A percentile compares a stretch with the other conserved stretches of the same genome.
Conservation (phyloP, 2,329 filamentous ascomycete genomes). For the Rhinocladiella similis region DNA sequence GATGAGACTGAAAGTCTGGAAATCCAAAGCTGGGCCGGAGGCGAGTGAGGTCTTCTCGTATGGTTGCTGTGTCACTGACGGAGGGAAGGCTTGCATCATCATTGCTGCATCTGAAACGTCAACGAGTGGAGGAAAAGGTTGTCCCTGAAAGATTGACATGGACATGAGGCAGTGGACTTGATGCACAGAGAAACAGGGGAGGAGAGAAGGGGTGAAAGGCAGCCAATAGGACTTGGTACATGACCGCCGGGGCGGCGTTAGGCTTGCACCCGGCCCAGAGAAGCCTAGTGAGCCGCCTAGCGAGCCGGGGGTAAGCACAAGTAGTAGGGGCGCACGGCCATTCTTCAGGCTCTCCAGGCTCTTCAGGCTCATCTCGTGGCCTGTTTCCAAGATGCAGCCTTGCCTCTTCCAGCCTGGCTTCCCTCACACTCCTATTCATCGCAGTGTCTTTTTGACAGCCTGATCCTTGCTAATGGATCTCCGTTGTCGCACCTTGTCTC, state of each 20-base stretch:
- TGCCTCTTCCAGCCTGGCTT: slow-evolving; percentile 8
- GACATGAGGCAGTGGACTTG: neutral
- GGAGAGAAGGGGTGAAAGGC: neutral
- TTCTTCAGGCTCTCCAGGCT: no score
- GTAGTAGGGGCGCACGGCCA: neutral
- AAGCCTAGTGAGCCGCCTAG: no score
- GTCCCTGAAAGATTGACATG: slow-evolving; percentile 2
- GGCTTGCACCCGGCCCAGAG: neutral
- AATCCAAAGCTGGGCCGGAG: neutral
- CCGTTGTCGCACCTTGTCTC: slow-evolving; percentile 6
- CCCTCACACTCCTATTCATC: no score
- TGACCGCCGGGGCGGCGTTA: neutral
- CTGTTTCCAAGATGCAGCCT: neutral
- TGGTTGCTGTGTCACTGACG: neutral
- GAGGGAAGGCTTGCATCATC: slow-evolving; percentile 6
- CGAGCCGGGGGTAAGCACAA: no score
- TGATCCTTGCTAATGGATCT: slow-evolving; percentile 8
- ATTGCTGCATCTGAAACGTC: neutral
- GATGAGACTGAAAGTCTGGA: neutral
- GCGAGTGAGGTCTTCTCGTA: neutral
- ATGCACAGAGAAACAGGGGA: slow-evolving; percentile 6
- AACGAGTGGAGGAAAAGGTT: neutral
- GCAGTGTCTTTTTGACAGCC: slow-evolving; percentile 4
- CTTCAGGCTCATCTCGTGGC: no score
- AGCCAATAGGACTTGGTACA: neutral